Evolutionary conservation across 495 filamentous ascomycete genomes (phyloP).

Genomic region (Penicillium atrosanguineum): DNA sequence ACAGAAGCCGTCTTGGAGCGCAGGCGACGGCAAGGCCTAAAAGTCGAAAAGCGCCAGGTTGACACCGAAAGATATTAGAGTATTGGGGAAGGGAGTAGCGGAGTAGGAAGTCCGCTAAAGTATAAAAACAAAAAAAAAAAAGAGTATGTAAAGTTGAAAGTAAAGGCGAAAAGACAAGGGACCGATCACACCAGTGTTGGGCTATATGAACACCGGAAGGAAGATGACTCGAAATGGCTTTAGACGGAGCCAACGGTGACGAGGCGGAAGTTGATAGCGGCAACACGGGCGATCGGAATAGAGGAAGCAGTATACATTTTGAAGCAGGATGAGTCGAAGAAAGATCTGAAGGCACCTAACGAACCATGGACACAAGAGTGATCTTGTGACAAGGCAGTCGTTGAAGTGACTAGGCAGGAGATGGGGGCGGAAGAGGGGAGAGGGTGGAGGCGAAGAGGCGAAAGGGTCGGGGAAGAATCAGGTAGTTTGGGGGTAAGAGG

Average conservation of each 20-base stretch:
- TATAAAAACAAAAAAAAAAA: not conserved
- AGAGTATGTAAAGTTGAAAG: not conserved
- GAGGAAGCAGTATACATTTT: conserved; percentile 33
- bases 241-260: conserved; percentile 19
- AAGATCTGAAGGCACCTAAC: conserved; percentile 21
- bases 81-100: not conserved
- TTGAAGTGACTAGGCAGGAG: conserved; percentile 13
- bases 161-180: not conserved
- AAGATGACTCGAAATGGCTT: conserved; percentile 18
- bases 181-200: conserved; percentile 30
- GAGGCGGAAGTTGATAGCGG: conserved; percentile 21
- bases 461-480: not conserved
- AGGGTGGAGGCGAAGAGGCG: conserved; percentile 1
- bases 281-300: conserved; percentile 29
- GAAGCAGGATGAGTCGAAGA: conserved; percentile 7
- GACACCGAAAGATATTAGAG: conserved; percentile 10
- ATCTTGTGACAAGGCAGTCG: conserved; percentile 22
- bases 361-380: conserved; percentile 18
- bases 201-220: conserved; percentile 17
- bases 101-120: not conserved
- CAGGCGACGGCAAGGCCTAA: conserved; percentile 50
- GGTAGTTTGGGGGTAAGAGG: not conserved
- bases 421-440: not conserved
- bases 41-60: conserved; percentile 35
- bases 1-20: conserved; percentile 44